Conservation (phyloP, 352 stramenopile species). For the Pythium folliculosum region DNA sequence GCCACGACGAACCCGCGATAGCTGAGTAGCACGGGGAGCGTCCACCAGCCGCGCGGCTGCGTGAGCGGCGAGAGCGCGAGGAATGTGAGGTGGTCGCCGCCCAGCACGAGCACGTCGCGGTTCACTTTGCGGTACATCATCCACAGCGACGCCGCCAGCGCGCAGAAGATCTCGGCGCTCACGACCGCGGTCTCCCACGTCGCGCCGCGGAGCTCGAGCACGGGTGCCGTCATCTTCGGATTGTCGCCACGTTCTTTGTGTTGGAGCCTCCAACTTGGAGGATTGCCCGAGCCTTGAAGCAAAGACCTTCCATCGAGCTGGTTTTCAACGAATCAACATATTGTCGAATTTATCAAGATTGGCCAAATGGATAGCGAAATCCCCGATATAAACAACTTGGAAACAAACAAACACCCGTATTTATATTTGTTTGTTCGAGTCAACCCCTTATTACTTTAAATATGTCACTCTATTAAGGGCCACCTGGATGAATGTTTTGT, state of each 20-base stretch:
- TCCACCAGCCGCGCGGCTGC: constrained; percentile 48
- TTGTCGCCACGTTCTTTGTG: not conserved
- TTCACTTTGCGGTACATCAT: constrained; percentile 41
- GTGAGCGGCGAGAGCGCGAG: constrained; percentile 38
- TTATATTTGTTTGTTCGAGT: too few relatives aligned
- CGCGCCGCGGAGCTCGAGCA: not conserved
- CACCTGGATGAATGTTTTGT: too few relatives aligned
- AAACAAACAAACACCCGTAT: too few relatives aligned
- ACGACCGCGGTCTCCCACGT: constrained; percentile 61
- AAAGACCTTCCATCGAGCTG: too few relatives aligned
- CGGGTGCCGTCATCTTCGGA: constrained; percentile 2
- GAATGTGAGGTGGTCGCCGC: constrained; percentile 31
- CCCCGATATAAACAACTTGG: too few relatives aligned
- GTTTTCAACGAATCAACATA: too few relatives aligned
- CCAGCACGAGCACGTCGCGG: constrained; percentile 36
- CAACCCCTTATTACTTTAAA: too few relatives aligned
- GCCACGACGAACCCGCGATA: constrained; percentile 38
- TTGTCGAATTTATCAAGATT: too few relatives aligned
- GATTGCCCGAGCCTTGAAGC: not conserved
- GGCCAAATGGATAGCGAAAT: too few relatives aligned
- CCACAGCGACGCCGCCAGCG: constrained; percentile 49
- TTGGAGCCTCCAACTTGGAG: too few relatives aligned
- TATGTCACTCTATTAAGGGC: too few relatives aligned
- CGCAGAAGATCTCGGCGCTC: constrained; percentile 42
- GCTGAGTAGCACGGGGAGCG: constrained; percentile 40